Conservation (phyloP, 2,329 filamentous ascomycete genomes). For the Calonectria crousiana region DNA sequence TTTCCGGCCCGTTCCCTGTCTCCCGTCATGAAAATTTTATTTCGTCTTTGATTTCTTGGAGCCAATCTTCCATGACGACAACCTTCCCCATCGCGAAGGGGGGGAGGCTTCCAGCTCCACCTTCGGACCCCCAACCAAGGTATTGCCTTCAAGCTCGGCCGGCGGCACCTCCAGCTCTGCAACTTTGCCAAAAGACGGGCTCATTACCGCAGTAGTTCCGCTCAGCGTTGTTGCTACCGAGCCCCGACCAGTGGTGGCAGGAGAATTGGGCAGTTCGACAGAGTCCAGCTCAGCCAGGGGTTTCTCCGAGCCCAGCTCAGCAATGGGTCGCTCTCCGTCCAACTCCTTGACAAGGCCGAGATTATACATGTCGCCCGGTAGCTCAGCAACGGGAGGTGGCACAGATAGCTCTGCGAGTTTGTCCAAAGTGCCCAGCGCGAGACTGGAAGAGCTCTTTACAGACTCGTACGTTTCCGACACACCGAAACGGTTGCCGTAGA, state of each 20-base stretch:
- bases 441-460: constrained; percentile 30
- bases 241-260: background rate
- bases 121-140: background rate
- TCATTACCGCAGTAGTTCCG: background rate
- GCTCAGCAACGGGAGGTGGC: constrained; percentile 15
- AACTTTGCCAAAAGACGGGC: background rate
- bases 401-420: constrained; percentile 24
- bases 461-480: constrained; percentile 28
- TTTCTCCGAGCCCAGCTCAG: background rate
- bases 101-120: constrained; percentile 28
- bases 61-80: constrained; percentile 39
- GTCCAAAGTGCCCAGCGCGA: constrained; percentile 1
- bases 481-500: constrained; percentile 39
- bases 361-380: constrained; percentile 20
- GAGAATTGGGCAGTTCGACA: background rate
- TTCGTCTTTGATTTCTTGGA: constrained; percentile 38
- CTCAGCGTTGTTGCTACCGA: background rate
- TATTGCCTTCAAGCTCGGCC: constrained; percentile 35
- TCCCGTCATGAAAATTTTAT: background rate
- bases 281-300: background rate
- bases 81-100: constrained; percentile 32
- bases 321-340: background rate
- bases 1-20: background rate
- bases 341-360: background rate
- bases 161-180: constrained; percentile 33